Conservation (phyloP, 805 yeast genomes). For the Teunomyces barrocoloradensis region DNA sequence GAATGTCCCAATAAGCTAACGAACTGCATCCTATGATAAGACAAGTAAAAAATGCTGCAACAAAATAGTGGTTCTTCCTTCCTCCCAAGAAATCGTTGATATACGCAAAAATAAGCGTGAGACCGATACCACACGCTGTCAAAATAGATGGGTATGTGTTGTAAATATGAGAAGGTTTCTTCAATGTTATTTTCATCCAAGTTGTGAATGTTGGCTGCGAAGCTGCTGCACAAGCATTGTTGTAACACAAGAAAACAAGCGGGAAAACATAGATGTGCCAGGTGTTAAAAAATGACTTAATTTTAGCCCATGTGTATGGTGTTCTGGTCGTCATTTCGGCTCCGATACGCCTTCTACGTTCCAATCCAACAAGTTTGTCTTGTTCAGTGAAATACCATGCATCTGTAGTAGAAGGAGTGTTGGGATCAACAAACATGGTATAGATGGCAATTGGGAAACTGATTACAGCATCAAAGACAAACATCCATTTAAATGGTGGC, state of each 20-base stretch:
- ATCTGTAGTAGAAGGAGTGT: slow-evolving; percentile 44
- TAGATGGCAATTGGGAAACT: slow-evolving; percentile 38
- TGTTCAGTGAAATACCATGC: slow-evolving; percentile 42
- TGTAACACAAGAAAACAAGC: slow-evolving; percentile 33
- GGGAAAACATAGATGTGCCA: slow-evolving; percentile 52
- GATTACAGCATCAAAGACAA: slow-evolving; percentile 43
- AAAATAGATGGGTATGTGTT: slow-evolving; percentile 32
- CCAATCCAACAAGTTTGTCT: slow-evolving; percentile 46
- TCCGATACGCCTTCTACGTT: slow-evolving; percentile 33
- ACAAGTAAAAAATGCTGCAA: slow-evolving; percentile 35
- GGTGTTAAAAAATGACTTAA: slow-evolving; percentile 42
- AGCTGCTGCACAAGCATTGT: slow-evolving; percentile 31
- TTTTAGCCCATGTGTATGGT: slow-evolving; percentile 38
- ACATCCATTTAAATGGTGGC: slow-evolving; percentile 46
- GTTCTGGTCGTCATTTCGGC: slow-evolving; percentile 42
- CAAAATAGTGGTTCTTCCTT: slow-evolving; percentile 33
- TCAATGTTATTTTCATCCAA: slow-evolving; percentile 33
- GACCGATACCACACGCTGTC: slow-evolving; percentile 34
- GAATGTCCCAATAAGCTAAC: slow-evolving; percentile 48
- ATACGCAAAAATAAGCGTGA: slow-evolving; percentile 32
- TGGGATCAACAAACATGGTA: slow-evolving; percentile 44
- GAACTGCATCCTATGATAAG: slow-evolving; percentile 42
- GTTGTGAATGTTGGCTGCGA: slow-evolving; percentile 37
- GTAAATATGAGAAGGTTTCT: slow-evolving; percentile 26
- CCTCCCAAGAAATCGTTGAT: slow-evolving; percentile 33